A percentile compares a stretch with the other conserved stretches of the same genome.
Evolutionary conservation across 225 moss, liverwort and hornwort species (phyloP).

Genomic region (Pleurozium schreberi): DNA sequence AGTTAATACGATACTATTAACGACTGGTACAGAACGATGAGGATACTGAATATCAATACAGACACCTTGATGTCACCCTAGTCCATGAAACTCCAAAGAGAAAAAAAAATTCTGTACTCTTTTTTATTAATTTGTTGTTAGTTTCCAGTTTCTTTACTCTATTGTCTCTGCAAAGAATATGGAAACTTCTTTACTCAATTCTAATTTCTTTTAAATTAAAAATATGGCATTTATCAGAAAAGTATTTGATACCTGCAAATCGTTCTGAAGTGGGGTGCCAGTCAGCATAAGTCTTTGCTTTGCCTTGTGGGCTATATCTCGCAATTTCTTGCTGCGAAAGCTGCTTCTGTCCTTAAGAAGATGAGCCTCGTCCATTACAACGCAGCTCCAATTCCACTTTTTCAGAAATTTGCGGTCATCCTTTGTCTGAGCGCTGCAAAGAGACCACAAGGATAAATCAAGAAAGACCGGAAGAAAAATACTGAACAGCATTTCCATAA

Average conservation of each 20-base stretch:
- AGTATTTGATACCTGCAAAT: conserved; percentile 52
- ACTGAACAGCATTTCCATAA: neutral
- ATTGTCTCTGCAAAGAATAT: neutral
- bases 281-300: conserved; percentile 89
- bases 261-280: conserved; percentile 93
- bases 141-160: neutral
- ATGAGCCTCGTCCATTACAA: conserved; percentile 94
- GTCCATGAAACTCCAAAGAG: neutral
- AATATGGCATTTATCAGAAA: neutral
- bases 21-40: neutral
- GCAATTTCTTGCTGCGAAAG: conserved; percentile 71
- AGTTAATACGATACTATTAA: neutral
- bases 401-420: conserved; percentile 84
- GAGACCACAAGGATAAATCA: neutral
- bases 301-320: conserved; percentile 80
- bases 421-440: conserved; percentile 76
- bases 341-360: conserved; percentile 88
- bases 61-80: neutral
- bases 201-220: neutral
- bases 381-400: conserved; percentile 93
- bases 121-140: neutral
- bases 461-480: neutral
- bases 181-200: neutral
- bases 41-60: neutral
- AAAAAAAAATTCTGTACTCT: neutral